phyloP scores from a whole-genome alignment of 2,329 filamentous ascomycete genomes.

The Phyllosticta citribraziliensis region DNA sequence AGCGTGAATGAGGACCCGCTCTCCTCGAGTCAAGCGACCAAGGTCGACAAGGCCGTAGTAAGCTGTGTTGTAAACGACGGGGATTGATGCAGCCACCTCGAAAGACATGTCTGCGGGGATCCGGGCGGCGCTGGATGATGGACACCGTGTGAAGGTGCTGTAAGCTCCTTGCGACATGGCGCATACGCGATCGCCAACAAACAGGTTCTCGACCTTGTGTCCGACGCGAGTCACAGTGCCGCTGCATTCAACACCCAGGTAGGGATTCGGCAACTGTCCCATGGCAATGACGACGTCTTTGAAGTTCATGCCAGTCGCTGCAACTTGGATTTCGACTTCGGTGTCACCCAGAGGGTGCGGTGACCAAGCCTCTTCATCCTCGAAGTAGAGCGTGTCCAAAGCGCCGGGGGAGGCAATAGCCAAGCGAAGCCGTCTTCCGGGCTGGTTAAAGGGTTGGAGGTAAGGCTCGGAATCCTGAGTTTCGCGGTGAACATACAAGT shows the following conservation, averaged over 20 bases:
- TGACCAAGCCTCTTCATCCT: neutral
- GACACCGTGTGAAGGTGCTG: constrained; percentile 3
- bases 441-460: constrained; percentile 2
- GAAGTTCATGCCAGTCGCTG: constrained; percentile 9
- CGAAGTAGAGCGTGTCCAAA: constrained; percentile 5
- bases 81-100: constrained; percentile 17
- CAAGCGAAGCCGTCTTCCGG: neutral
- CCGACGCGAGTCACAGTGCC: constrained; percentile 16
- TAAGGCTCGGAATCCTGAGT: neutral
- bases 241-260: constrained; percentile 13
- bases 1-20: constrained; percentile 24
- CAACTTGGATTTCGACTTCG: constrained; percentile 19
- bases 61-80: constrained; percentile 14
- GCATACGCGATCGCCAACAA: constrained; percentile 11
- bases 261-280: constrained; percentile 14
- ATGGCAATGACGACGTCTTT: constrained; percentile 13
- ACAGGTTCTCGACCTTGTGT: constrained; percentile 4
- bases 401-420: constrained; percentile 5
- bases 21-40: constrained; percentile 11
- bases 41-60: constrained; percentile 14
- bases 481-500: constrained; percentile 3
- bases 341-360: constrained; percentile 13
- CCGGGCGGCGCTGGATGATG: neutral
- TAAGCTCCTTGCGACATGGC: constrained; percentile 9
- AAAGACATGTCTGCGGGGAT: constrained; percentile 13